Conservation (phyloP, 495 filamentous ascomycete genomes). For the Hypoxylon rickii region DNA sequence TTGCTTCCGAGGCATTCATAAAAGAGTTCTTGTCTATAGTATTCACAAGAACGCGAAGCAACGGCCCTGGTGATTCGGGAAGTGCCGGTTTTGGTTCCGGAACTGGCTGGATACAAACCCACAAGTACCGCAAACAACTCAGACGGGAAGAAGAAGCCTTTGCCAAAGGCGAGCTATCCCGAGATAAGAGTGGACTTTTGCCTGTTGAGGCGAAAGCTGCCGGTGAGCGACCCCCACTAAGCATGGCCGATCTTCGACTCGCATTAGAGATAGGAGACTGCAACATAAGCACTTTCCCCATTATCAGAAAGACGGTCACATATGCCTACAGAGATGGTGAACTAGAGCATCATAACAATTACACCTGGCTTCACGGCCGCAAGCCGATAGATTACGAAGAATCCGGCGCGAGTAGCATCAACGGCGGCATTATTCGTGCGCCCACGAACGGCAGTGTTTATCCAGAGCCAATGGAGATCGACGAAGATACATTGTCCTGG, state of each 20-base stretch:
- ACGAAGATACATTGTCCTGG: slow-evolving; percentile 70
- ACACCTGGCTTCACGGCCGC: slow-evolving; percentile 49
- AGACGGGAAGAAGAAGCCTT: slow-evolving; percentile 72
- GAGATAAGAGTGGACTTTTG: slow-evolving; percentile 73
- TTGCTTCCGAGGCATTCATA: slow-evolving; percentile 88
- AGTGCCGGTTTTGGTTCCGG: slow-evolving; percentile 64
- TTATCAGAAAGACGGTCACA: slow-evolving; percentile 71
- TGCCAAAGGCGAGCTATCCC: slow-evolving; percentile 65
- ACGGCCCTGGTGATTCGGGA: slow-evolving; percentile 67
- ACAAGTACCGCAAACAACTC: slow-evolving; percentile 73
- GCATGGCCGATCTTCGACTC: slow-evolving; percentile 78
- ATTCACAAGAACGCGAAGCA: slow-evolving; percentile 76
- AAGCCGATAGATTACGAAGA: slow-evolving; percentile 41
- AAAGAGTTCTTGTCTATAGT: slow-evolving; percentile 84
- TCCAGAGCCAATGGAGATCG: slow-evolving; percentile 66
- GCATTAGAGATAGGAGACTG: slow-evolving; percentile 75
- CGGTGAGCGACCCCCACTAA: slow-evolving; percentile 65
- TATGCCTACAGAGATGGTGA: slow-evolving; percentile 76
- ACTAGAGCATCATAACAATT: slow-evolving; percentile 64
- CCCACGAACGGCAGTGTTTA: slow-evolving; percentile 45
- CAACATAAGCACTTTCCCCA: slow-evolving; percentile 75
- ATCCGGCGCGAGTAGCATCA: slow-evolving; percentile 42
- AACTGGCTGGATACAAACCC: slow-evolving; percentile 74
- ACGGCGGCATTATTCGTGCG: slow-evolving; percentile 25
- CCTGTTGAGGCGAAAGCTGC: slow-evolving; percentile 76